These are phyloP conservation scores for Backusella luteola DNA, from an alignment of 192 early-diverging fungal species.

Conservation along the genomic window DNA sequence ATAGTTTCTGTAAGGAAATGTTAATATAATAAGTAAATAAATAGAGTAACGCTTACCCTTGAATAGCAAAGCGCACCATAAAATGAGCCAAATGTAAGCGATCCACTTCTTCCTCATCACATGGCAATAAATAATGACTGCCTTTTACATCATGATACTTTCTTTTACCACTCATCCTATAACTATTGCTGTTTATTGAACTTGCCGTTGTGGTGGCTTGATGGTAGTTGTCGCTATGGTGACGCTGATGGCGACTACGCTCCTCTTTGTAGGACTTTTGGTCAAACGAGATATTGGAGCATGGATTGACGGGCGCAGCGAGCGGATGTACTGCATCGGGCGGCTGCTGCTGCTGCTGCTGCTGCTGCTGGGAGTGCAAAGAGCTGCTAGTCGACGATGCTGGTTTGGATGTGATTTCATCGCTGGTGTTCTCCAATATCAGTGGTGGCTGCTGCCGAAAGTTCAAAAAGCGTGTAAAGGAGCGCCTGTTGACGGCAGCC, in stretches of 20 bases:
- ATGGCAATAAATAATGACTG: constrained; percentile 47
- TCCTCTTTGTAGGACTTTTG: background rate
- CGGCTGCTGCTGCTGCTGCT: background rate
- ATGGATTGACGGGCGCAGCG: background rate
- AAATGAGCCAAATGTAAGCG: constrained; percentile 52
- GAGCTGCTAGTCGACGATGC: background rate
- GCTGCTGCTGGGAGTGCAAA: background rate
- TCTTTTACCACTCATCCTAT: constrained; percentile 34
- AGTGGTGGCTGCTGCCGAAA: constrained; percentile 12
- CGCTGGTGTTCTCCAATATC: background rate
- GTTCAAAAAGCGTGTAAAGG: constrained; percentile 14
- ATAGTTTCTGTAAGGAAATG: constrained; percentile 29
- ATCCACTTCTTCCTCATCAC: constrained; percentile 53
- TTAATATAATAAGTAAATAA: too few species aligned
- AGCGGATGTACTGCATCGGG: constrained; percentile 9
- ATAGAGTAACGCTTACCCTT: constrained; percentile 28
- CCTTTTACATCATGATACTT: constrained; percentile 38
- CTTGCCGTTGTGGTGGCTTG: background rate
- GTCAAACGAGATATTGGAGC: background rate
- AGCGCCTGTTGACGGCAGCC: background rate
- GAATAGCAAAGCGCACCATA: constrained; percentile 47
- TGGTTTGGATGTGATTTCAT: background rate
- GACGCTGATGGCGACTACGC: background rate
- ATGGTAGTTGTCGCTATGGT: background rate
- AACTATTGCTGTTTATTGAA: constrained; percentile 19